phyloP scores from a whole-genome alignment of 441 rosid genomes.

The Melastoma candidum region DNA sequence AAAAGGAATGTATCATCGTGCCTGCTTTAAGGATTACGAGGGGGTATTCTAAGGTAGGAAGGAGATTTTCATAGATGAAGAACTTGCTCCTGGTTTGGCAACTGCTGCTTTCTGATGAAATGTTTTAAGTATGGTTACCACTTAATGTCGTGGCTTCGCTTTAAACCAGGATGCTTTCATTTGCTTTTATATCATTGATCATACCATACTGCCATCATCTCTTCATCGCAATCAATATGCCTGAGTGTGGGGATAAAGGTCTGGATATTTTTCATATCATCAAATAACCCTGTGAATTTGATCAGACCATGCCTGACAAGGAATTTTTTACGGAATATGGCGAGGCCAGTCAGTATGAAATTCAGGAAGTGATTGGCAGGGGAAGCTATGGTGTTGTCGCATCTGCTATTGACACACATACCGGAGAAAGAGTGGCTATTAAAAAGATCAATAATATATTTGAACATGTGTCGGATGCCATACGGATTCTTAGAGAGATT shows the following conservation, averaged over 20 bases:
- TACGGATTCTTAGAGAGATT: slow-evolving; percentile 11
- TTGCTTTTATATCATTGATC: no score
- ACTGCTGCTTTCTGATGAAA: no score
- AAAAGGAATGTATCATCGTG: no score
- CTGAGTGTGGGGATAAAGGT: not conserved
- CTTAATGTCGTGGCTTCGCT: no score
- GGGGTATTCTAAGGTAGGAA: no score
- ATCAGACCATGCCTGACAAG: slow-evolving; percentile 8
- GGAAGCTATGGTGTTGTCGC: slow-evolving; percentile 10
- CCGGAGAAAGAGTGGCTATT: slow-evolving; percentile 11
- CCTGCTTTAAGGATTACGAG: no score
- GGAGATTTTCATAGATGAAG: no score
- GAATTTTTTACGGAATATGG: slow-evolving; percentile 5
- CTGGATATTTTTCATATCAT: not conserved
- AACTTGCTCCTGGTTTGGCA: no score
- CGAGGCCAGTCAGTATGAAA: slow-evolving; percentile 10
- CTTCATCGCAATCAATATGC: no score
- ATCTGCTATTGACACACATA: slow-evolving; percentile 8
- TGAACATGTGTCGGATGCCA: slow-evolving; percentile 8
- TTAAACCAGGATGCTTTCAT: no score
- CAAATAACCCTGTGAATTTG: not conserved
- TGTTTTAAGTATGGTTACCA: no score
- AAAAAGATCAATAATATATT: slow-evolving; percentile 9
- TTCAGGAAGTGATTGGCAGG: slow-evolving; percentile 9
- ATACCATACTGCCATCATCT: no score